Evolutionary conservation across 495 filamentous ascomycete genomes (phyloP), one percentile per base, ranked within the genome.

Genomic region (Corynascus novoguineensis): DNA sequence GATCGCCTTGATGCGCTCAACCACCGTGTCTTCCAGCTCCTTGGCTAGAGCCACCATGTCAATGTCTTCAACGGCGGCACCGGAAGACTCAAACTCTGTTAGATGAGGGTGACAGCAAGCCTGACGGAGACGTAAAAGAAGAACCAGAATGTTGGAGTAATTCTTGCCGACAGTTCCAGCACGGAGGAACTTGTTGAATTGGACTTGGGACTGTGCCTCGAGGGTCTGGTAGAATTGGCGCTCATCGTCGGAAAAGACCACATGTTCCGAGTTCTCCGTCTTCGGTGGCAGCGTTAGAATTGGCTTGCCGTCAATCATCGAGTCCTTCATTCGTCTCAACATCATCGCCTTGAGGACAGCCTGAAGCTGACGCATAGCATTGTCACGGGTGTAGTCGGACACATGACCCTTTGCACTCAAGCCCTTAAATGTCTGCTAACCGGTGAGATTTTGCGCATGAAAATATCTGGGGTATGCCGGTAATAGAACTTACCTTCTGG

Each of bases 91-190:
- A 59, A 87, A 84, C 55, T 92, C 90, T 11, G 75, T 91, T n/a
- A 98, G 75, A 67, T 95, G 88, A 1, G 92, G 91, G 70, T 98
- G 93, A 61, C 90, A 95, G 64, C 89, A 93, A 29, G 88, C 88
- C 71, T 98, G 93, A n/a, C 89, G 81, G 9, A 98, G 81, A 14
- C 92, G 88, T 12, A 98, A 78, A 44, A 98, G 80, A 22, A 96
- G 78, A 28, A 95, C 86, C 17, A 97, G 77, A 42, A 97, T 85
- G 61, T 87, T 88, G 6, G 84, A 87, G 66, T 96, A 97, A 59
- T 93, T 85, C 56, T 80, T 84, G 14, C 86, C 87, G 2, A 92
- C 77, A 1, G 85, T 86, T 4, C 86, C 85, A 3, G 79, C 77
- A 50, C 81, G 80, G 28, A 96, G 74, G 60, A 88, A 95, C 57